phyloP scores from a whole-genome alignment of 2,329 filamentous ascomycete genomes.

The Neurospora sp. region DNA sequence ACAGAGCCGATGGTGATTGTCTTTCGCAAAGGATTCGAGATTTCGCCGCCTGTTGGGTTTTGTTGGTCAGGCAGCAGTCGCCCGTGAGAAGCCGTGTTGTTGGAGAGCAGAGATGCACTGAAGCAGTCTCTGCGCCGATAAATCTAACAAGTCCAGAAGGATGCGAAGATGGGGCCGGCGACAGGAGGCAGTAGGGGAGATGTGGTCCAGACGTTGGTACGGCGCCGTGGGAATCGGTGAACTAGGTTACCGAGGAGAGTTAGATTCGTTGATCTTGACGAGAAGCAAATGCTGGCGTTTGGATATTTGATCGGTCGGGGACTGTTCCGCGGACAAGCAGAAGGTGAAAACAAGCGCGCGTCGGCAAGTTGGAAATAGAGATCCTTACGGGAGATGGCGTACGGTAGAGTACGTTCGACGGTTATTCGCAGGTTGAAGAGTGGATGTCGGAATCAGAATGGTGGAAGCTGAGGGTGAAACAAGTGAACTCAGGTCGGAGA shows the following conservation, averaged over 20 bases:
- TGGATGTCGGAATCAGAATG: neutral
- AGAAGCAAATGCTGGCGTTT: neutral
- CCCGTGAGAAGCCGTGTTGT: slow-evolving; percentile 19
- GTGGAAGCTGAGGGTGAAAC: neutral
- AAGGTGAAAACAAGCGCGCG: neutral
- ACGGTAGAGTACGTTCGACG: neutral
- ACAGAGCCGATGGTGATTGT: slow-evolving; percentile 29
- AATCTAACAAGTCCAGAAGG: neutral
- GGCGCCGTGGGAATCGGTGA: neutral
- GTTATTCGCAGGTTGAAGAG: neutral
- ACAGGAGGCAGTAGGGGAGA: neutral
- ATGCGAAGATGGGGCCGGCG: neutral
- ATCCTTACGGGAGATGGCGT: neutral
- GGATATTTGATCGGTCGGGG: neutral
- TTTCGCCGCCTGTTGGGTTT: slow-evolving; percentile 14
- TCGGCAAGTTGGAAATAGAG: neutral
- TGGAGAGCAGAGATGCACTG: slow-evolving; percentile 15
- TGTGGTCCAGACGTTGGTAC: neutral
- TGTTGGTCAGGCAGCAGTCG: slow-evolving; percentile 13
- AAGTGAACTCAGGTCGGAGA: neutral
- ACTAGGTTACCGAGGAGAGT: neutral
- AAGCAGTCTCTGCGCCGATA: slow-evolving; percentile 14
- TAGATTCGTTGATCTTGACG: neutral
- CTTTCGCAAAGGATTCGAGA: slow-evolving; percentile 20
- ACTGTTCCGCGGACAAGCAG: neutral